Evolutionary conservation across 495 filamentous ascomycete species (phyloP).

Genomic region (Trichoderma gamsii): DNA sequence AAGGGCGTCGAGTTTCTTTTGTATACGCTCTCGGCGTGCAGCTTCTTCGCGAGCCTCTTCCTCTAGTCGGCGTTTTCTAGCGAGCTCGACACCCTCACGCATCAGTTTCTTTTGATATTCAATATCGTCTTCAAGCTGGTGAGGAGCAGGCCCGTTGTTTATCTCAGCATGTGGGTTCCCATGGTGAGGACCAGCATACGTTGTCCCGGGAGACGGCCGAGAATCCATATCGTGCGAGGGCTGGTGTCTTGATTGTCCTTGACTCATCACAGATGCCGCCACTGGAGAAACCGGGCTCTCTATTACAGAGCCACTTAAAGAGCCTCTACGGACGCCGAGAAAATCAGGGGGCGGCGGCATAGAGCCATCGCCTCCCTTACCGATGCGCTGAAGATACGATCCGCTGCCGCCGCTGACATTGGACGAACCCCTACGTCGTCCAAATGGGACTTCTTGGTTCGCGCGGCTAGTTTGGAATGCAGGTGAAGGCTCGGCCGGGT

Average conservation of each 20-base stretch:
- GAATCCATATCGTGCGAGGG: slow-evolving; percentile 19
- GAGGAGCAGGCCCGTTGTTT: not conserved
- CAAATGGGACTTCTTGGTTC: slow-evolving; percentile 65
- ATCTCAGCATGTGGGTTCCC: not conserved
- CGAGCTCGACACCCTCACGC: slow-evolving; percentile 71
- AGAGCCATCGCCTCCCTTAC: slow-evolving; percentile 40
- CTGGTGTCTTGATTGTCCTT: slow-evolving; percentile 8
- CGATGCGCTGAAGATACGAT: slow-evolving; percentile 46
- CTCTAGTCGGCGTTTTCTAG: slow-evolving; percentile 70
- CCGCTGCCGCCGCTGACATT: slow-evolving; percentile 91
- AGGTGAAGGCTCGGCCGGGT: slow-evolving; percentile 82
- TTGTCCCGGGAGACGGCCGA: slow-evolving; percentile 43
- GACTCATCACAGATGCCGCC: not conserved
- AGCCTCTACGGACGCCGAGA: slow-evolving; percentile 37
- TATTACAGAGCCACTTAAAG: slow-evolving; percentile 35
- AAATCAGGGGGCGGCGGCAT: slow-evolving; percentile 37
- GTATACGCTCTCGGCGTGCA: slow-evolving; percentile 72
- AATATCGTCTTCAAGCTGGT: slow-evolving; percentile 47
- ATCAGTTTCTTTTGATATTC: slow-evolving; percentile 75
- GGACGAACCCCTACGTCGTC: slow-evolving; percentile 80
- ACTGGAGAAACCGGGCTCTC: slow-evolving; percentile 42
- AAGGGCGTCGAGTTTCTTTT: slow-evolving; percentile 72
- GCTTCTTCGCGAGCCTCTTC: slow-evolving; percentile 77
- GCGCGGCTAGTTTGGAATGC: slow-evolving; percentile 81
- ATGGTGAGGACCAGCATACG: slow-evolving; percentile 41